A percentile compares a stretch with the other conserved stretches of the same genome.
Conservation (phyloP, 768 basidiomycete genomes). For the Mrakia blollopis region DNA sequence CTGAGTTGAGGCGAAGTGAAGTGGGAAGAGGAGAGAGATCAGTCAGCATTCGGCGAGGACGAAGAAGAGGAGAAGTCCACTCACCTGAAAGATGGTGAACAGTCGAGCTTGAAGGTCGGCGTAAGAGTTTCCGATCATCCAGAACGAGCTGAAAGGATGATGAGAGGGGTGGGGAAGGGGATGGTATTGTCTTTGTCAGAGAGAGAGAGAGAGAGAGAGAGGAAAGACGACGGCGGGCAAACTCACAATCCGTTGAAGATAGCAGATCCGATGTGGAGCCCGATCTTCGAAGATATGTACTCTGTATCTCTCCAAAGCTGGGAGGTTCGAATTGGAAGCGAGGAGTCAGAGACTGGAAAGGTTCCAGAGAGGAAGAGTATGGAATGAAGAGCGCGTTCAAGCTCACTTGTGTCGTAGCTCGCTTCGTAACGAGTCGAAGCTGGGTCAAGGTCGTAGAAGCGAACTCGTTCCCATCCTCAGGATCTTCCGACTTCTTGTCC, state of each 20-base stretch:
- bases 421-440: conserved; percentile 4
- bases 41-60: no score
- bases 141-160: not conserved
- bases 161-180: no score
- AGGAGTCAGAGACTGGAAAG: not conserved
- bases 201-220: no score
- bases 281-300: conserved; percentile 9
- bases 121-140: conserved; percentile 26
- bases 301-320: conserved; percentile 13
- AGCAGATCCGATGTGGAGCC: not conserved
- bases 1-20: no score
- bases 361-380: not conserved
- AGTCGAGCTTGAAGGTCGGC: conserved; percentile 16
- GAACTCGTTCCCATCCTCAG: conserved; percentile 44
- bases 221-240: no score
- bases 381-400: no score
- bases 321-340: not conserved
- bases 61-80: no score
- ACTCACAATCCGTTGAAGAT: conserved; percentile 27
- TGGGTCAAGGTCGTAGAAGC: conserved; percentile 18
- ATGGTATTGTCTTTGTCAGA: no score
- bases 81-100: conserved; percentile 16
- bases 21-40: no score
- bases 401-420: conserved; percentile 2
- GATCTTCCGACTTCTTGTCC: conserved; percentile 33